These are phyloP conservation scores for Fraxinus greggii DNA, from an alignment of 305 asterid genomes.

Conservation along the genomic window DNA sequence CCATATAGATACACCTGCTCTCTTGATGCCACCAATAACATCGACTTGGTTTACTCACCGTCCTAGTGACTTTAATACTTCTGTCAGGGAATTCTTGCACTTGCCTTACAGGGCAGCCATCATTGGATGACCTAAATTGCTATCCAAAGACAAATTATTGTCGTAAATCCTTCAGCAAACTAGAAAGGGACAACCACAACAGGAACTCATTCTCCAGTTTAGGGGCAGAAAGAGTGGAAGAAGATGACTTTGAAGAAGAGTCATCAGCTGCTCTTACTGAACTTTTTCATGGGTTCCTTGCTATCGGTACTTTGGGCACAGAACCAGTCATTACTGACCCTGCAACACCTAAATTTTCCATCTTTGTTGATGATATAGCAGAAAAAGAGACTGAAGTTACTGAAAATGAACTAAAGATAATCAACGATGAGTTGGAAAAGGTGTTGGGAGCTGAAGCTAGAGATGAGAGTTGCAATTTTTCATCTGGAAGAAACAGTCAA, in stretches of 20 bases:
- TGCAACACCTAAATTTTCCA: slow-evolving; percentile 73
- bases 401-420: slow-evolving; percentile 67
- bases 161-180: slow-evolving; percentile 45
- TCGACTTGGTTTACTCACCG: not conserved
- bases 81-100: slow-evolving; percentile 38
- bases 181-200: slow-evolving; percentile 47
- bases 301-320: slow-evolving; percentile 25
- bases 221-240: slow-evolving; percentile 54
- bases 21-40: not conserved
- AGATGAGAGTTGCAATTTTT: slow-evolving; percentile 44
- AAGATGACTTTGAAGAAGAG: slow-evolving; percentile 56
- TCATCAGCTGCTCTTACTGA: slow-evolving; percentile 39
- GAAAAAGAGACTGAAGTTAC: slow-evolving; percentile 84
- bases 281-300: not conserved
- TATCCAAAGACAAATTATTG: slow-evolving; percentile 48
- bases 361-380: slow-evolving; percentile 67
- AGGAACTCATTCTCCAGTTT: slow-evolving; percentile 64
- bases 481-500: slow-evolving; percentile 76
- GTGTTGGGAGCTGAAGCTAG: slow-evolving; percentile 57
- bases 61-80: slow-evolving; percentile 17
- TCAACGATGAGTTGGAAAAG: slow-evolving; percentile 84
- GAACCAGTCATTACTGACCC: slow-evolving; percentile 56
- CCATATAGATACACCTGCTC: not conserved
- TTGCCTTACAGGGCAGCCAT: slow-evolving; percentile 62
- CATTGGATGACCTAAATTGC: slow-evolving; percentile 63